Evolutionary conservation across 208 protist species (phyloP), one percentile per base, ranked within the genome.

Genomic region (Strigomonas culicis): DNA sequence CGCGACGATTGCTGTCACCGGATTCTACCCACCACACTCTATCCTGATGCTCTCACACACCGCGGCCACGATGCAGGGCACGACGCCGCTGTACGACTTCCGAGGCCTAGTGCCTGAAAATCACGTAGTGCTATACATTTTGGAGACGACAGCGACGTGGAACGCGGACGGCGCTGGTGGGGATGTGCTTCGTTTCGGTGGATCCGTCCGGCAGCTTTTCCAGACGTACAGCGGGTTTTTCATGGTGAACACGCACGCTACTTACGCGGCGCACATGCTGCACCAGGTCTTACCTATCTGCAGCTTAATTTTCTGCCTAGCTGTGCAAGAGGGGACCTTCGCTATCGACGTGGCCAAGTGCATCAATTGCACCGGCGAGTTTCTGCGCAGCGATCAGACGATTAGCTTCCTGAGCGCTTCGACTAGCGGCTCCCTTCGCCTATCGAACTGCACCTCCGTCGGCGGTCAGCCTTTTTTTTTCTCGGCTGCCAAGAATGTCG

Each of bases 61-160:
- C 11, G 7, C 10, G n/a, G 49, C 49, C 8, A 27, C 49, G 11
- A 55, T 55, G 49, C 13, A 55, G n/a, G 49, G n/a, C 8, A 27
- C 13, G n/a, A 55, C 49, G 13, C 17, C 24, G 7, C n/a, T 55
- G n/a, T 55, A 30, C 27, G 49, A 55, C 24, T 55, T 55, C 49
- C 7, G 11, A 13, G 8, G 25, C n/a, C 7, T 55, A 10, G 24
- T 27, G n/a, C 49, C 49, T 10, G 7, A 27, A 21, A 55, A 55
- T 21, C 13, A 27, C 13, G 49, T 55, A 13, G 49, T 55, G 49
- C 27, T 55, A 30, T 24, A 8, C 49, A 55, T 55, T 24, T 34
- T 67, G 3, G 36, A 19, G 10, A 46, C 59, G 13, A 64, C 15
- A 15, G 62, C 62, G 21, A 31, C 47, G 21, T 25, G 24, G 34